Evolutionary conservation across 768 basidiomycete species (phyloP).

Genomic region (Amylocystis lapponica): DNA sequence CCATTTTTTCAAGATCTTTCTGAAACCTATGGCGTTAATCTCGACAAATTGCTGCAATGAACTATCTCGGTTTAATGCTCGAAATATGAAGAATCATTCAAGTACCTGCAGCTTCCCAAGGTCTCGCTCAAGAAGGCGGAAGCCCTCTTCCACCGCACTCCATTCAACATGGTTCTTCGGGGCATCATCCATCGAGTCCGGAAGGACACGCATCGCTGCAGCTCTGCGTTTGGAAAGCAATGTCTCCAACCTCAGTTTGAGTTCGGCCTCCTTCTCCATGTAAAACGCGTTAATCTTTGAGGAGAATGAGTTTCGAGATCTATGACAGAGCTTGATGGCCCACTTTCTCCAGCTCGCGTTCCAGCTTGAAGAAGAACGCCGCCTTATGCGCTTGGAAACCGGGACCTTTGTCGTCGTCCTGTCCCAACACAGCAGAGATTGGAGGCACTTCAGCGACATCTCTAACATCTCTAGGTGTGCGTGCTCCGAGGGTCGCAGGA

Average conservation of each 20-base stretch:
- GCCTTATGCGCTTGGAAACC: conserved; percentile 94
- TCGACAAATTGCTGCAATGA: conserved; percentile 89
- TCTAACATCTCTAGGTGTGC: too few species aligned
- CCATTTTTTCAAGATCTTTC: conserved; percentile 98
- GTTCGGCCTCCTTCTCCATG: conserved; percentile 93
- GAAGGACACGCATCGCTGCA: conserved; percentile 64
- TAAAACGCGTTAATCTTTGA: conserved; percentile 95
- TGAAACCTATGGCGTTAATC: conserved; percentile 93
- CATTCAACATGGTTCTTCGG: conserved; percentile 76
- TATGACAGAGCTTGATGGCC: conserved; percentile 9
- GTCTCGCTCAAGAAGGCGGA: conserved; percentile 89
- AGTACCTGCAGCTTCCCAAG: conserved; percentile 88
- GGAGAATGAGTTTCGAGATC: conserved; percentile 3
- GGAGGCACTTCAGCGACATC: conserved; percentile 42
- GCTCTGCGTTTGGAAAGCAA: conserved; percentile 90
- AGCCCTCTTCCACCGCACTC: conserved; percentile 95
- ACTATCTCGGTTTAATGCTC: too few species aligned
- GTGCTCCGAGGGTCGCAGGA: conserved; percentile 3
- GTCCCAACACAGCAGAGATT: conserved; percentile 53
- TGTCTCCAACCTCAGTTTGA: conserved; percentile 87
- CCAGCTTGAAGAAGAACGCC: conserved; percentile 98
- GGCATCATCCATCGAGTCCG: conserved; percentile 59
- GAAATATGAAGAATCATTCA: conserved; percentile 7
- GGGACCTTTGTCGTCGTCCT: conserved; percentile 70
- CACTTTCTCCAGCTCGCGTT: conserved; percentile 96